These are phyloP conservation scores for Yamagishiella unicocca DNA, from an alignment of 139 green algal species.

Conservation along the genomic window DNA sequence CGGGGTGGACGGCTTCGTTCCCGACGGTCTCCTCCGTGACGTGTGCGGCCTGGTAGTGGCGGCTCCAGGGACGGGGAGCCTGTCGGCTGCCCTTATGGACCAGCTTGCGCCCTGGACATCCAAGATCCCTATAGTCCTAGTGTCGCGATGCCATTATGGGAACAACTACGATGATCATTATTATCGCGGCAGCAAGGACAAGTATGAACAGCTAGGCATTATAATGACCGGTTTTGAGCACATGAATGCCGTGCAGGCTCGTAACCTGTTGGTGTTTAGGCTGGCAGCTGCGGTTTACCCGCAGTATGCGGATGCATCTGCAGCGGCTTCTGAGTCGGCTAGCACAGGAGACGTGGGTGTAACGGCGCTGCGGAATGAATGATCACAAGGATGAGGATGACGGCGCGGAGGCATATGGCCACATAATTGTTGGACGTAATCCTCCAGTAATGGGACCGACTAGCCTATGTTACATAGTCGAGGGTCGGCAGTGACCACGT, in stretches of 20 bases:
- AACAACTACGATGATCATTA: conserved; percentile 45
- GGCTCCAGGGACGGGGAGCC: conserved; percentile 50
- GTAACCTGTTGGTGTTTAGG: conserved; percentile 13
- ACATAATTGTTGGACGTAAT: too few species aligned
- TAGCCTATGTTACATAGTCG: too few species aligned
- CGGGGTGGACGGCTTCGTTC: not conserved
- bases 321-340: too few species aligned
- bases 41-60: conserved; percentile 56
- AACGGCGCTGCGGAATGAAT: too few species aligned
- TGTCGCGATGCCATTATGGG: conserved; percentile 34
- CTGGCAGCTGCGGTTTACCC: conserved; percentile 24
- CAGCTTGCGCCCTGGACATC: conserved; percentile 39
- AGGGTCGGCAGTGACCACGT: too few species aligned
- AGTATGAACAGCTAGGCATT: conserved; percentile 49
- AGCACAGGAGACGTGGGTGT: too few species aligned
- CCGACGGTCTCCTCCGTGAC: conserved; percentile 31
- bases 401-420: too few species aligned
- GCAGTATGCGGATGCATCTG: conserved; percentile 1
- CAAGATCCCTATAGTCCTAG: conserved; percentile 43
- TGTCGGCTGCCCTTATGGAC: conserved; percentile 3
- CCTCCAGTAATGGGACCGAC: too few species aligned
- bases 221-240: conserved; percentile 44
- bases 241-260: conserved; percentile 44
- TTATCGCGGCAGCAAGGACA: conserved; percentile 39
- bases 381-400: too few species aligned